Percentiles rank a stretch among this genome's conserved stretches.
These are phyloP conservation scores for Skeletonema potamos DNA, from an alignment of 108 stramenopile species.

Conservation along the genomic window DNA sequence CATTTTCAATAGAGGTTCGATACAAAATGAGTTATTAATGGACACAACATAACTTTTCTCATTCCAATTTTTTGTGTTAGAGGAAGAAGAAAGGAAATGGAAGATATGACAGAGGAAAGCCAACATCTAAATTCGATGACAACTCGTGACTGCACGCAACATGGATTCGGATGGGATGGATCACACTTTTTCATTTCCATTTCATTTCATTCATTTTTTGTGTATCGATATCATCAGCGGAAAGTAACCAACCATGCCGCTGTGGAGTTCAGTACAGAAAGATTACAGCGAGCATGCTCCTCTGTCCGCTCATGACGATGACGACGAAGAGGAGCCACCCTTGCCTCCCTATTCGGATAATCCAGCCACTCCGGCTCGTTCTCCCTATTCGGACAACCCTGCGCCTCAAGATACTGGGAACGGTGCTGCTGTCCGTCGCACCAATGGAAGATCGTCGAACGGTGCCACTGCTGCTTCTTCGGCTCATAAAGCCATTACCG, in stretches of 20 bases:
- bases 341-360: slow-evolving; percentile 15
- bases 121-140: too few species aligned
- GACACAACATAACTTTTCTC: too few species aligned
- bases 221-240: too few species aligned
- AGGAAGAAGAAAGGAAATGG: too few species aligned
- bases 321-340: slow-evolving; percentile 10
- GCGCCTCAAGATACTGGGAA: background rate
- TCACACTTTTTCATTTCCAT: too few species aligned
- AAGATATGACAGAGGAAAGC: too few species aligned
- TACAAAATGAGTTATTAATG: too few species aligned
- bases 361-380: background rate
- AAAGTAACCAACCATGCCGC: background rate
- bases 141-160: too few species aligned
- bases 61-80: too few species aligned
- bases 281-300: slow-evolving; percentile 9
- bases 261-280: background rate
- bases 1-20: background rate
- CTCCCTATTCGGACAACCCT: background rate
- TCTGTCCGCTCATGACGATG: slow-evolving; percentile 10
- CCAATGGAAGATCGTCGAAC: background rate
- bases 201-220: too few species aligned
- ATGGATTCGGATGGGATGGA: too few species aligned
- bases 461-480: background rate
- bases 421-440: background rate
- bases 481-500: slow-evolving; percentile 4